phyloP scores from a whole-genome alignment of 768 basidiomycete species.

The Mycena kentingensis region DNA sequence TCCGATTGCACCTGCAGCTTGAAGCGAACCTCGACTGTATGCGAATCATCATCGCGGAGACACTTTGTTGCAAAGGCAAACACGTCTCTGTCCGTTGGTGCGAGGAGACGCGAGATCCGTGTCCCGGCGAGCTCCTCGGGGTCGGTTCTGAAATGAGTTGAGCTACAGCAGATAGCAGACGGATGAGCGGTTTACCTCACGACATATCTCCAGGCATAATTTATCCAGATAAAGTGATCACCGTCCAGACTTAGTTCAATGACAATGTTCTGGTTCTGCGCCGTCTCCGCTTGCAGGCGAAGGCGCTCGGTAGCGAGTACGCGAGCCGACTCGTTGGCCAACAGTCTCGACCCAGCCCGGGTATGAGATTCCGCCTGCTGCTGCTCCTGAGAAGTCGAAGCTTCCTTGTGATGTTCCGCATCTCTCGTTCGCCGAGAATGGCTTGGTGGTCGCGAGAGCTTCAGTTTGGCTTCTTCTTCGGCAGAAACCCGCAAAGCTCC shows the following conservation, averaged over 20 bases:
- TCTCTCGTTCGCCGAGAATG: slow-evolving; percentile 59
- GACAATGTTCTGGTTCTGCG: slow-evolving; percentile 94
- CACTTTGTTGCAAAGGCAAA: slow-evolving; percentile 86
- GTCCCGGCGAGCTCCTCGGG: slow-evolving; percentile 76
- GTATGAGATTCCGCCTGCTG: slow-evolving; percentile 38
- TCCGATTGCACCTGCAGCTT: slow-evolving; percentile 76
- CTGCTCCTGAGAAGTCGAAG: slow-evolving; percentile 35
- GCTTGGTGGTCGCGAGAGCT: slow-evolving; percentile 50
- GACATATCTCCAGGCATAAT: slow-evolving; percentile 92
- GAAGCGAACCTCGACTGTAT: slow-evolving; percentile 92
- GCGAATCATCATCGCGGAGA: slow-evolving; percentile 87
- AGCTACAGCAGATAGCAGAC: slow-evolving; percentile 3
- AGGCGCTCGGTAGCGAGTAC: slow-evolving; percentile 88
- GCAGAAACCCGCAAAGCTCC: slow-evolving; percentile 51
- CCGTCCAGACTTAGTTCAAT: slow-evolving; percentile 93
- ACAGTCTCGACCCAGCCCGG: slow-evolving; percentile 46
- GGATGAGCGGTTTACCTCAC: slow-evolving; percentile 64
- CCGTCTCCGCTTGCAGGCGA: slow-evolving; percentile 88
- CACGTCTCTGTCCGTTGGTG: slow-evolving; percentile 75
- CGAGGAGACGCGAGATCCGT: slow-evolving; percentile 80
- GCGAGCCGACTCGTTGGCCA: slow-evolving; percentile 72
- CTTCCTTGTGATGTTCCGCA: slow-evolving; percentile 55
- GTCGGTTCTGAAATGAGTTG: slow-evolving; percentile 60
- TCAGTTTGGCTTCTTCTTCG: slow-evolving; percentile 55
- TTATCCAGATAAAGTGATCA: slow-evolving; percentile 93